Evolutionary conservation across 768 basidiomycete species (phyloP).

Genomic region (Daedaleopsis sinensis): DNA sequence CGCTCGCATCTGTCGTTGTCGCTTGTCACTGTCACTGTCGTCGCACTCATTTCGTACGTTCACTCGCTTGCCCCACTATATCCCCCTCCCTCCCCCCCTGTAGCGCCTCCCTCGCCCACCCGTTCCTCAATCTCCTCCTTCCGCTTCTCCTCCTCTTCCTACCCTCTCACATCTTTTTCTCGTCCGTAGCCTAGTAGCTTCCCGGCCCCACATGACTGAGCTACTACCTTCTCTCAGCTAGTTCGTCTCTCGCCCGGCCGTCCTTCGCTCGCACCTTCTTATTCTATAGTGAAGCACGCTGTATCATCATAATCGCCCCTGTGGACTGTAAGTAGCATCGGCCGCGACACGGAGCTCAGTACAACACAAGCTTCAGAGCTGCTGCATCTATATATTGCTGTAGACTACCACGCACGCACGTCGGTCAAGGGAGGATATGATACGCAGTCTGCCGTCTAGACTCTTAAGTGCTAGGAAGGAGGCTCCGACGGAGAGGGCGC

Average conservation of each 20-base stretch:
- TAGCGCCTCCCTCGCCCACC: slow-evolving; percentile 1
- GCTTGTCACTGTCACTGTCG: neutral
- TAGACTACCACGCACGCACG: neutral
- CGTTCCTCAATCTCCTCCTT: neutral
- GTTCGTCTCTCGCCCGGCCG: slow-evolving; percentile 1
- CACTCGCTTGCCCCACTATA: neutral
- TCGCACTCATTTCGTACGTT: slow-evolving; percentile 11
- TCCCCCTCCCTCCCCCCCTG: neutral
- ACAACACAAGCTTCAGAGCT: neutral
- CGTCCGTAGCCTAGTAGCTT: neutral
- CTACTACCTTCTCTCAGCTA: slow-evolving; percentile 3
- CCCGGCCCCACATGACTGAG: neutral
- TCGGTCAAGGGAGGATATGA: neutral
- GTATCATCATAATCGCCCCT: slow-evolving; percentile 19
- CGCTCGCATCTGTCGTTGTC: neutral
- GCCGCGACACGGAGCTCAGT: neutral
- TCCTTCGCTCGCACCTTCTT: slow-evolving; percentile 7
- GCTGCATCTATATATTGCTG: neutral
- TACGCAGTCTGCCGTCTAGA: neutral
- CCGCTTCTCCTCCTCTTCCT: neutral
- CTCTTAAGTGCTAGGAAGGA: neutral
- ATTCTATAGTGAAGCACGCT: slow-evolving; percentile 20
- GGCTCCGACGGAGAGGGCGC: neutral
- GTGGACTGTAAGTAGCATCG: slow-evolving; percentile 18
- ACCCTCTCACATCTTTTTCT: neutral